A percentile compares a stretch with the other conserved stretches of the same genome.
Evolutionary conservation across 1,284 basidiomycete genomes (phyloP).

Genomic region (Ustilago xerochloae): DNA sequence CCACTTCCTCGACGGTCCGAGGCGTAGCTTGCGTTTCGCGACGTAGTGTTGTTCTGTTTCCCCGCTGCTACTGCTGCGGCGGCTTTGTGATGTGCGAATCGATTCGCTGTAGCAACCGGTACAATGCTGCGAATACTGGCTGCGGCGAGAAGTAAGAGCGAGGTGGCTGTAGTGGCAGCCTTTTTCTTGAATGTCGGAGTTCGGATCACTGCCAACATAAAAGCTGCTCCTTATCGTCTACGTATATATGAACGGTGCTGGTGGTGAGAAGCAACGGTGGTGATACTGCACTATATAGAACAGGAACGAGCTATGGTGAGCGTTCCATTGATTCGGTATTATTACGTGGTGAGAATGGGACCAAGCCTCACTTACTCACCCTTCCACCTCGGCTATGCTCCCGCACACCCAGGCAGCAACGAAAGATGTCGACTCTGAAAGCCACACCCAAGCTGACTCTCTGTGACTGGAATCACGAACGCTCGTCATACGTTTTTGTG

Average conservation of each 20-base stretch:
- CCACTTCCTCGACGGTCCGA: constrained; percentile 1
- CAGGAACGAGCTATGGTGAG: no score
- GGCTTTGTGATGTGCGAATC: constrained; percentile 20
- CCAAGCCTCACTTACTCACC: no score
- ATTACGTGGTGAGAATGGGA: no score
- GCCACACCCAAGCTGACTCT: no score
- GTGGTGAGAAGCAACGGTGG: not conserved
- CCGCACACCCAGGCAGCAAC: no score
- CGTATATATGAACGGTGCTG: not conserved
- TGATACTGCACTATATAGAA: no score
- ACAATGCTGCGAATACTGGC: not conserved
- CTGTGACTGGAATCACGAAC: no score
- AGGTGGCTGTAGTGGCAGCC: constrained; percentile 2
- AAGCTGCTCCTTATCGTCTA: not conserved
- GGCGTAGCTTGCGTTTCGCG: constrained; percentile 35
- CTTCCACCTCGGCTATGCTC: no score
- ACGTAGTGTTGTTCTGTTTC: constrained; percentile 11
- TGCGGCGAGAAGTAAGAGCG: constrained; percentile 19
- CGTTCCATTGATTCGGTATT: no score
- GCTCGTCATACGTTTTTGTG: no score
- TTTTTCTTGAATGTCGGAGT: constrained; percentile 3
- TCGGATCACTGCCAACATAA: constrained; percentile 19
- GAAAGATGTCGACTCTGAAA: no score
- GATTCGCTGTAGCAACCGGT: constrained; percentile 1
- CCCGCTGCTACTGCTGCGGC: constrained; percentile 2